Conservation (phyloP, 306 rosid genomes). For the Macrotyloma uniflorum region DNA sequence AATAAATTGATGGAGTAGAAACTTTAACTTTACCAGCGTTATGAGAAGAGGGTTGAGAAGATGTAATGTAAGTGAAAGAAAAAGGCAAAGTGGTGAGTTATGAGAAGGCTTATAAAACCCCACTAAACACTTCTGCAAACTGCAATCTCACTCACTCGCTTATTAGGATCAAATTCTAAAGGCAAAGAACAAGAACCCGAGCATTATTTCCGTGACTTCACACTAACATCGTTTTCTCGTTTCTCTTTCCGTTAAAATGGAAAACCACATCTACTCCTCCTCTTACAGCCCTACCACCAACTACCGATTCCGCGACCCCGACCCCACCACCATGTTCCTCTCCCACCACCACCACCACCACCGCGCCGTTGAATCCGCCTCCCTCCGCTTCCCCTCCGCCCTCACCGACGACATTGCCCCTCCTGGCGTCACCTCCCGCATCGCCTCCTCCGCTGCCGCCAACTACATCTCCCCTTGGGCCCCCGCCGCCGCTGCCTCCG, state of each 20-base stretch:
- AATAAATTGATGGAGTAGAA: too few relatives aligned
- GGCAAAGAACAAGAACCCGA: not conserved
- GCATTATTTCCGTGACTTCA: not conserved
- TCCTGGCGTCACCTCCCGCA: constrained; percentile 41
- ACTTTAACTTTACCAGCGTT: too few relatives aligned
- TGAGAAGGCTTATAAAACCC: too few relatives aligned
- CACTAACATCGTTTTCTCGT: constrained; percentile 22
- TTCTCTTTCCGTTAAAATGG: constrained; percentile 36
- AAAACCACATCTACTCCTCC: constrained; percentile 41
- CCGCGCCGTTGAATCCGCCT: not conserved
- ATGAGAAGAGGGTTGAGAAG: too few relatives aligned
- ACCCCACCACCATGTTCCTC: constrained; percentile 33
- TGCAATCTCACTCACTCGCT: constrained; percentile 13
- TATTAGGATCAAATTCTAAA: not conserved
- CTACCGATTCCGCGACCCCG: constrained; percentile 38
- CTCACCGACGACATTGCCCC: constrained; percentile 47
- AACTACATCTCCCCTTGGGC: constrained; percentile 61
- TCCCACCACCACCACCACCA: constrained; percentile 38
- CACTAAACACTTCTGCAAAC: not conserved
- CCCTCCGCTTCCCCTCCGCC: constrained; percentile 47
- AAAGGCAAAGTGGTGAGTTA: too few relatives aligned
- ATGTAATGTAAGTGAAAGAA: too few relatives aligned
- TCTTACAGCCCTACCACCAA: constrained; percentile 49
- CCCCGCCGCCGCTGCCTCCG: constrained; percentile 33
- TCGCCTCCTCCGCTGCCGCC: constrained; percentile 44